Evolutionary conservation across 2,329 filamentous ascomycete genomes (phyloP), one percentile per base, ranked within the genome.

Genomic region (Colletotrichum musicola): DNA sequence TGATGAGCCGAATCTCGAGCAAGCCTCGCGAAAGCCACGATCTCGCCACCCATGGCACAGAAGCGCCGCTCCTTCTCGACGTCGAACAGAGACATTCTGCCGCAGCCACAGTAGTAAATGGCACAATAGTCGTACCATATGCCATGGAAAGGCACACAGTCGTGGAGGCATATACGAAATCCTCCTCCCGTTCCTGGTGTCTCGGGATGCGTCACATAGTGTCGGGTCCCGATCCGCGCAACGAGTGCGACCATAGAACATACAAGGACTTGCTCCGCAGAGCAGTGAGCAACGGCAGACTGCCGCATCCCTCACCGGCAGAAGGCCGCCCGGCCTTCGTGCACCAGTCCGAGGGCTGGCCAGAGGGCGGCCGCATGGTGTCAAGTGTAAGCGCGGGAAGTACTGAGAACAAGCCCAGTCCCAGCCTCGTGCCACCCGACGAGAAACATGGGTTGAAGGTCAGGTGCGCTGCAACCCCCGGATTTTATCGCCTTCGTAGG

Each of bases 11-110:
- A 27, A 44, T 59, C 12, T 40, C 42, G 25, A 1, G 57, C 18
- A 42, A 30, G 16, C 22, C 40, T 42, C 40, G 9, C 16, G 30
- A 38, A 1, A 46, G 18, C 59, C 22, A 38, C 12, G 16, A 22
- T 53, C 22, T 54, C 50, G 38, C 50, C 59, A 13, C 5, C 2
- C 9, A 20, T 46, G 2, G 3, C 18, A 4, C 50, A 47, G 35
- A 3, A 20, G 30, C 2, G 3, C 47, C 25, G 56, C 30, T 9
- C 20, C 60, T 12, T 12, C 60, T 55, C n/a, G 42, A 10, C 40
- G 40, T 30, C 56, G 18, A 25, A 50, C 49, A 60, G 49, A 68
- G 61, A 68, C 65, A 60, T 60, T 50, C 30, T 65, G 62, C 42
- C 51, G 54, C 61, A 54, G 65, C 54, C 55, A 65, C 62, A 38